Percentiles rank a stretch among this genome's conserved stretches.
Evolutionary conservation across 306 rosid species (phyloP).

Genomic region (Ziziphus jujuba): DNA sequence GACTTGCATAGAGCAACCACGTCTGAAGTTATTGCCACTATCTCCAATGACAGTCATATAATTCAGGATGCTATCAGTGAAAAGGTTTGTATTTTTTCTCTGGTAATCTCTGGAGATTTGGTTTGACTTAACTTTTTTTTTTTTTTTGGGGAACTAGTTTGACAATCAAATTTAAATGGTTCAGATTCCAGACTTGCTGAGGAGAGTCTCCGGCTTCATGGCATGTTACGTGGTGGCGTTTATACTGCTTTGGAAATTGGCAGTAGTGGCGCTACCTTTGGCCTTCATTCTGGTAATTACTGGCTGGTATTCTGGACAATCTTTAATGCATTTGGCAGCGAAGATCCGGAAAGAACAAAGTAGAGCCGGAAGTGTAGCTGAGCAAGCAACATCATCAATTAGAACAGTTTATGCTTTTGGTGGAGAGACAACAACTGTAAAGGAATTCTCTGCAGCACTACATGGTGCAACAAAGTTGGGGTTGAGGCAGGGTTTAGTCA

Average conservation of each 20-base stretch:
- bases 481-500: conserved; percentile 45
- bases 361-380: conserved; percentile 51
- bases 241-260: conserved; percentile 49
- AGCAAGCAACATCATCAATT: conserved; percentile 51
- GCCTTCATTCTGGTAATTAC: conserved; percentile 49
- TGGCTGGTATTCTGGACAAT: conserved; percentile 42
- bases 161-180: too few species aligned
- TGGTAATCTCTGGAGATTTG: background rate
- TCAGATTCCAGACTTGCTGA: conserved; percentile 36
- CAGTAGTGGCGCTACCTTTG: conserved; percentile 47
- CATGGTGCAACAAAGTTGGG: conserved; percentile 43
- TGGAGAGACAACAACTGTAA: conserved; percentile 44
- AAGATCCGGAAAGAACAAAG: conserved; percentile 41
- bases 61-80: conserved; percentile 55
- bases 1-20: conserved; percentile 45
- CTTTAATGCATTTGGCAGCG: conserved; percentile 31
- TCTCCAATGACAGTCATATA: conserved; percentile 51
- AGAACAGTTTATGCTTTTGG: conserved; percentile 50
- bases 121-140: background rate
- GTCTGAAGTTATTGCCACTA: conserved; percentile 47
- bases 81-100: conserved; percentile 32
- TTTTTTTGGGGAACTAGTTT: background rate
- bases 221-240: conserved; percentile 26
- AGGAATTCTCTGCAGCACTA: conserved; percentile 40
- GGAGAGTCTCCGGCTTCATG: conserved; percentile 15